A percentile compares a stretch with the other conserved stretches of the same genome.
Conservation (phyloP, 345 rosid species). For the Brassica carinata region DNA sequence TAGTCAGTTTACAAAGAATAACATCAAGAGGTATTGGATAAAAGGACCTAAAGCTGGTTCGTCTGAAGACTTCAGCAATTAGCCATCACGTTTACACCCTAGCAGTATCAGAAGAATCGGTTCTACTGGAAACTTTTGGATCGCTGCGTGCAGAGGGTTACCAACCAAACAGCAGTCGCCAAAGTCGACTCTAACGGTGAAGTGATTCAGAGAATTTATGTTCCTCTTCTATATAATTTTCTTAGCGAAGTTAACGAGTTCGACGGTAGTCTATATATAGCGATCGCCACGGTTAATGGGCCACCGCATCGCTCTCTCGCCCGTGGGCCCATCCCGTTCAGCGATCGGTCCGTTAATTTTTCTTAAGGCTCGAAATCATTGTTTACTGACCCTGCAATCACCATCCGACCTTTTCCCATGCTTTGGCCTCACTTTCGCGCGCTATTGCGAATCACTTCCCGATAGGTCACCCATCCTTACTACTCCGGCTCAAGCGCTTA, state of each 20-base stretch:
- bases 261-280: slow-evolving; percentile 15
- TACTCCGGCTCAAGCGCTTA: no score
- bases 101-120: slow-evolving; percentile 36
- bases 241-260: slow-evolving; percentile 37
- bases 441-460: no score
- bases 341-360: no score
- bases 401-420: no score
- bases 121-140: slow-evolving; percentile 38
- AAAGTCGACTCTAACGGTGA: slow-evolving; percentile 37
- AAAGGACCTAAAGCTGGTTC: slow-evolving; percentile 40
- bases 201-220: slow-evolving; percentile 27
- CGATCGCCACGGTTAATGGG: no score
- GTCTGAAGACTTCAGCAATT: slow-evolving; percentile 33
- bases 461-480: no score
- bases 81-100: slow-evolving; percentile 14
- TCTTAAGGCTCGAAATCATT: no score
- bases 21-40: slow-evolving; percentile 38
- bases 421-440: no score
- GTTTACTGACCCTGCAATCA: no score
- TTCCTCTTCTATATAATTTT: slow-evolving; percentile 18
- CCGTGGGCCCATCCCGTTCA: no score
- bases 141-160: slow-evolving; percentile 34
- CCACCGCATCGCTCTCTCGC: no score
- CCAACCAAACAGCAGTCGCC: slow-evolving; percentile 29
- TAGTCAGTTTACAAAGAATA: slow-evolving; percentile 6